Evolutionary conservation across 805 yeast genomes (phyloP), one percentile per base, ranked within the genome.

Genomic region (Geotrichum ghanense): DNA sequence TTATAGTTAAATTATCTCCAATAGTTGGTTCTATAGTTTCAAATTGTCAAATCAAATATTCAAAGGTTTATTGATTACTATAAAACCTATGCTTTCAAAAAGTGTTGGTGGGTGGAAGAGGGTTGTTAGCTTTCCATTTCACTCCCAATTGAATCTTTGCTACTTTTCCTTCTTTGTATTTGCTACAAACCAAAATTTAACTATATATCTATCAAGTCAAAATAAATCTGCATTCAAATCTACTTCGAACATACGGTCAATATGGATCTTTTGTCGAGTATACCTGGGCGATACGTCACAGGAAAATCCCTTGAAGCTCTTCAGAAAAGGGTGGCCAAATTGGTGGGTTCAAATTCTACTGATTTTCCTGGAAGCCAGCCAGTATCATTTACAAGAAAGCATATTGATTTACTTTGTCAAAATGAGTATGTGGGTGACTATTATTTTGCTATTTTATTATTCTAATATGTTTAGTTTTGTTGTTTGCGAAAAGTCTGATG

Each of bases 401-500:
- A 90, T 64, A 69, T 92, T 21, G 76, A 77, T 42, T 76, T 79
- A 26, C 67, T 92, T 43, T 60, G 73, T 59, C 65, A 72, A 2
- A 79, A 80, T 49, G 97, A 94, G 55, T 58, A 52, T 7, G 61
- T 49, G 25, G 20, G 26, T 24, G 19, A 16, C 20, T 44, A 26
- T 17, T 22, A 4, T 12, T 24, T 20, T 14, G 22, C 14, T 16
- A 19, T 21, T 9, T 20, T n/a, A 16, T 44, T 6, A 37, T n/a
- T 9, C 22, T 21, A 23, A 2, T 17, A 7, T 20, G 12, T 39
- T 3, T 31, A 57, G 62, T 57, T 92, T 89, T 60, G 81, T 79
- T 54, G 98, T 92, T 0, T 94, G 98, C 67, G 99, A 92, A 58
- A 92, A 92, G 61, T 78, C 92, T 0, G 98, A 92, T 64, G 99